Conservation (phyloP, 305 asterid species). For the Solanum hybrid region DNA sequence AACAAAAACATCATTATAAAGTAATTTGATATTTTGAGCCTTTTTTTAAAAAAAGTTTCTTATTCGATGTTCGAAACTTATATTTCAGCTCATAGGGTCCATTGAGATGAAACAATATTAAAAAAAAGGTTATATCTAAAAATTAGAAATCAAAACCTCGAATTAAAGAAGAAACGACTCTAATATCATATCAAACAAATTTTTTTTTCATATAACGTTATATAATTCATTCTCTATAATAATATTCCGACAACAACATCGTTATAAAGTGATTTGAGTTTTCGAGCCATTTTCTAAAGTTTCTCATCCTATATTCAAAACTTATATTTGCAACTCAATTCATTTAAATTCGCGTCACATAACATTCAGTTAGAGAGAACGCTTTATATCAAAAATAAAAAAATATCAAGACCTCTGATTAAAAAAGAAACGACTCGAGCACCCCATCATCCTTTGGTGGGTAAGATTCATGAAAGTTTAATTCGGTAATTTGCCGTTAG, state of each 20-base stretch:
- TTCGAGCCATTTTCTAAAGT: not conserved
- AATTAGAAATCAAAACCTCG: too few species aligned
- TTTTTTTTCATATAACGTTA: not conserved
- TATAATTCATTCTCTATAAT: not conserved
- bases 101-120: not conserved
- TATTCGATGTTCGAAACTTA: not conserved
- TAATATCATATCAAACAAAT: not conserved
- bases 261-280: not conserved
- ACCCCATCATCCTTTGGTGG: constrained; percentile 2
- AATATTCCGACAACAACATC: not conserved
- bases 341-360: accelerated
- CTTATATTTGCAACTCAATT: not conserved
- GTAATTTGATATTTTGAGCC: not conserved
- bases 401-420: not conserved
- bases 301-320: not conserved
- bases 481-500: constrained; percentile 39
- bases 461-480: constrained; percentile 6
- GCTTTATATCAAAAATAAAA: accelerated
- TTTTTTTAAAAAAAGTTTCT: accelerated
- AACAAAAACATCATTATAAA: not conserved
- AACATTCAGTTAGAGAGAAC: accelerated
- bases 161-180: not conserved
- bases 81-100: not conserved
- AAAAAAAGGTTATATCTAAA: too few species aligned
- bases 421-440: not conserved